Percentiles rank a stretch among this genome's conserved stretches.
These are phyloP conservation scores for Fonsecaea monophora DNA, from an alignment of 2,329 filamentous ascomycete species.

Conservation along the genomic window DNA sequence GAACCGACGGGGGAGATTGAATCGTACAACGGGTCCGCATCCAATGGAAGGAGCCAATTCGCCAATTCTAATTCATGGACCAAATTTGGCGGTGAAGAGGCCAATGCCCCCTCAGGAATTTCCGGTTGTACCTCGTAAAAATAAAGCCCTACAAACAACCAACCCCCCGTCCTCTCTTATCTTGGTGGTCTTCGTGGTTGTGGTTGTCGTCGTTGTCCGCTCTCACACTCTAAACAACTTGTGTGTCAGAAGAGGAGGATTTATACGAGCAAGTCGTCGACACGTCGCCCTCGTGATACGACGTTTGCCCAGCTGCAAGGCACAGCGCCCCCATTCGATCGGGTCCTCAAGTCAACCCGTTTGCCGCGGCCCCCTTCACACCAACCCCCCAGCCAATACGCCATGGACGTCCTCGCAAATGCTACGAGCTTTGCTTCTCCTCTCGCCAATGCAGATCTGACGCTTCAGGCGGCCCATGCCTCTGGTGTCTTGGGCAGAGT, in stretches of 20 bases:
- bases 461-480: slow-evolving; percentile 51
- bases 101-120: slow-evolving; percentile 1
- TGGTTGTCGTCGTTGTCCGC: background rate
- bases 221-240: background rate
- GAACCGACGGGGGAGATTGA: slow-evolving; percentile 25
- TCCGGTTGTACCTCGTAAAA: background rate
- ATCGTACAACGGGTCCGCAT: background rate
- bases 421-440: slow-evolving; percentile 72
- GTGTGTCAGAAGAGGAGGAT: slow-evolving; percentile 9
- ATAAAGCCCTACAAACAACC: background rate
- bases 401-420: slow-evolving; percentile 58
- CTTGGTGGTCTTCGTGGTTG: background rate
- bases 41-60: slow-evolving; percentile 16
- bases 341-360: slow-evolving; percentile 14
- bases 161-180: slow-evolving; percentile 1
- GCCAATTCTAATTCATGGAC: slow-evolving; percentile 4
- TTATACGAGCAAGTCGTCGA: background rate
- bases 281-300: background rate
- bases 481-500: slow-evolving; percentile 34
- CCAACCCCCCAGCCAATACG: slow-evolving; percentile 19
- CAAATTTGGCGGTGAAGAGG: slow-evolving; percentile 23
- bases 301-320: slow-evolving; percentile 22
- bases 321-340: slow-evolving; percentile 34
- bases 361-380: slow-evolving; percentile 14
- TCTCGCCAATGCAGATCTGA: slow-evolving; percentile 67